Evolutionary conservation across 2,329 filamentous ascomycete genomes (phyloP).

Genomic region (Penicillium vulpinum): DNA sequence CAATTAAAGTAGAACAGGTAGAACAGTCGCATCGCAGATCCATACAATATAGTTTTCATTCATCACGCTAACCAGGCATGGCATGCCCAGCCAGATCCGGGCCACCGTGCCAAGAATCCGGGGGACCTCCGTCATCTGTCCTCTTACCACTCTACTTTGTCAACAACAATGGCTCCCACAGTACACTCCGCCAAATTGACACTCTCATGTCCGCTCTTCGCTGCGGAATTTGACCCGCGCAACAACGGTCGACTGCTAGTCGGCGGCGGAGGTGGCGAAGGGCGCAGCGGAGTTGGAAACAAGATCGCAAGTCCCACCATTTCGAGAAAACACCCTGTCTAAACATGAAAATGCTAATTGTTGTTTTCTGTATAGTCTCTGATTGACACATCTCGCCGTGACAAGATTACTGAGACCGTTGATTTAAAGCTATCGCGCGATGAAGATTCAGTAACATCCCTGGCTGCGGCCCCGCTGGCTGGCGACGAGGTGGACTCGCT

Average conservation of each 20-base stretch:
- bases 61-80: slow-evolving; percentile 11
- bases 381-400: slow-evolving; percentile 67
- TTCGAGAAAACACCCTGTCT: not conserved
- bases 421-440: slow-evolving; percentile 77
- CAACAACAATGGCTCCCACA: slow-evolving; percentile 39
- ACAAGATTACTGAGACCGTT: slow-evolving; percentile 63
- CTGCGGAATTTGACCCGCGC: slow-evolving; percentile 82
- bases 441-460: slow-evolving; percentile 85
- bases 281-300: slow-evolving; percentile 78
- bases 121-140: slow-evolving; percentile 27
- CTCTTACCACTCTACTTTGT: slow-evolving; percentile 15
- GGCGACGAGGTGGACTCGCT: slow-evolving; percentile 48
- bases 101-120: slow-evolving; percentile 31
- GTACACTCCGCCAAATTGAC: slow-evolving; percentile 59
- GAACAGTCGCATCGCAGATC: not conserved
- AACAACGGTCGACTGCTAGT: slow-evolving; percentile 75
- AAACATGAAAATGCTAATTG: slow-evolving; percentile 1
- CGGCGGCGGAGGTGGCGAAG: slow-evolving; percentile 82
- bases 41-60: not conserved
- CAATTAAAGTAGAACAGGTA: not conserved
- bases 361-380: slow-evolving; percentile 55
- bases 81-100: slow-evolving; percentile 15
- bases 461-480: slow-evolving; percentile 66
- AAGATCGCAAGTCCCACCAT: slow-evolving; percentile 65
- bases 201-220: slow-evolving; percentile 80